Base-by-base conservation (phyloP, 768 basidiomycete species). In the Auriscalpium microsporum region DNA sequence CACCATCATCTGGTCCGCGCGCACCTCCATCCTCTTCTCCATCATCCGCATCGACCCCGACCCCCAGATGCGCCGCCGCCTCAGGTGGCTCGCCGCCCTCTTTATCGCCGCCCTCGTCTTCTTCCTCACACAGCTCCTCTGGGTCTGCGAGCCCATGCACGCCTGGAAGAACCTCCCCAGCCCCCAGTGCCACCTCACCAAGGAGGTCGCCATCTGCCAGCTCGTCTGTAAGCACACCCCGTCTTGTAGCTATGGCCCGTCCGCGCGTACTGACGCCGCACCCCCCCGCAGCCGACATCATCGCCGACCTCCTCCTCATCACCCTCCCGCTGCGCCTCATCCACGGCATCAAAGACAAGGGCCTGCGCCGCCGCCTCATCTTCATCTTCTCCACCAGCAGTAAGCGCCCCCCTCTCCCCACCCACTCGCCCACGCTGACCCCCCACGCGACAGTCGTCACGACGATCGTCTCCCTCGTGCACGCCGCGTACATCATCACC, bases 371-470 rank as follows among this genome's bases (percentile, higher is more conserved):
- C 1, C 72, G 73, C 21, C 71, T 77, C 40, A 70, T 76, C 57
- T 62, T 79, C 52, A 77, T 80, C 49, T 81, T 82, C 64, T 80
- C 80, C 10, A 73, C 81, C 10, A 78, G 78, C 50, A 73, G 80
- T 54, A 65, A 75, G 50, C 48, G 7, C 16, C 46, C 1, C 8
- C 10, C 3, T 3, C 19, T n/a, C n/a, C n/a, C n/a, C n/a, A n/a
- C 10, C 5, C 8, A 33, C 21, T 34, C 21, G 1, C 37, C 11
- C 21, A 13, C 17, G 21, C 38, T 28, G 9, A 50, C 21, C 17
- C 33, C 14, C 16, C 9, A 16, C 37, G 28, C 36, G 42, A n/a
- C 36, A 63, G 61, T 64, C 28, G 59, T 64, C n/a, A 65, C 64
- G 1, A 66, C 64, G 38, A 58, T 66, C 33, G 65, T 67, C 16